Conservation (phyloP, 2,329 filamentous ascomycete species). For the Colletotrichum eremochloae region DNA sequence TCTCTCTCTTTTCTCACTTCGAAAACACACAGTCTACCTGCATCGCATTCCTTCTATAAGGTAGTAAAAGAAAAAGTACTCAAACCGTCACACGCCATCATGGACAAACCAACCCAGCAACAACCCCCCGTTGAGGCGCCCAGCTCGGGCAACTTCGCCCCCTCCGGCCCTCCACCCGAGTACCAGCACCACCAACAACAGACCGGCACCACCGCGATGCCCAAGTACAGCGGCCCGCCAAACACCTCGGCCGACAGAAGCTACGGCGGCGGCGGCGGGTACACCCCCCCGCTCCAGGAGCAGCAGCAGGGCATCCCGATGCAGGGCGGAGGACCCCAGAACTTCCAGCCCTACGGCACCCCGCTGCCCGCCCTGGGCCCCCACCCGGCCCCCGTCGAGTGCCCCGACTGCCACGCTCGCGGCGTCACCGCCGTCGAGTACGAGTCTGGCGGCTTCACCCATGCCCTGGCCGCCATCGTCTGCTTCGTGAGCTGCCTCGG, state of each 20-base stretch:
- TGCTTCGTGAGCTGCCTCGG: conserved; percentile 45
- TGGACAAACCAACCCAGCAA: conserved; percentile 29
- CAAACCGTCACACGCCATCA: not conserved
- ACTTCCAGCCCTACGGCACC: conserved; percentile 40
- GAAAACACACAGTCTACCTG: not conserved
- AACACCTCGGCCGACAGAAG: not conserved
- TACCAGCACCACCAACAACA: conserved; percentile 20
- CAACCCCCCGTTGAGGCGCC: conserved; percentile 11
- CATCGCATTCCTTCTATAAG: not conserved
- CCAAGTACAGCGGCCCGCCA: conserved; percentile 32
- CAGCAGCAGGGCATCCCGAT: conserved; percentile 24
- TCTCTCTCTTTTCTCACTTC: not conserved
- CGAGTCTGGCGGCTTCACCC: conserved; percentile 44
- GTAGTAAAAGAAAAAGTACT: not conserved
- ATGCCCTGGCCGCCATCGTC: conserved; percentile 42
- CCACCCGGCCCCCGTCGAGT: conserved; percentile 43
- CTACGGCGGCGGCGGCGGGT: not conserved
- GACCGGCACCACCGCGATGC: conserved; percentile 22
- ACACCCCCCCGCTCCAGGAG: conserved; percentile 12
- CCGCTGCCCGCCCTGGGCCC: conserved; percentile 43
- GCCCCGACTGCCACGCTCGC: conserved; percentile 44
- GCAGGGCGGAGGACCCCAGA: conserved; percentile 29
- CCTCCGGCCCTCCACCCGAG: conserved; percentile 16
- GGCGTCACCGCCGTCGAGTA: conserved; percentile 44
- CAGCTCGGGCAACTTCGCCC: conserved; percentile 12